Evolutionary conservation across 1,139 yeast species (phyloP).

Genomic region (Pichia kudriavzevii): DNA sequence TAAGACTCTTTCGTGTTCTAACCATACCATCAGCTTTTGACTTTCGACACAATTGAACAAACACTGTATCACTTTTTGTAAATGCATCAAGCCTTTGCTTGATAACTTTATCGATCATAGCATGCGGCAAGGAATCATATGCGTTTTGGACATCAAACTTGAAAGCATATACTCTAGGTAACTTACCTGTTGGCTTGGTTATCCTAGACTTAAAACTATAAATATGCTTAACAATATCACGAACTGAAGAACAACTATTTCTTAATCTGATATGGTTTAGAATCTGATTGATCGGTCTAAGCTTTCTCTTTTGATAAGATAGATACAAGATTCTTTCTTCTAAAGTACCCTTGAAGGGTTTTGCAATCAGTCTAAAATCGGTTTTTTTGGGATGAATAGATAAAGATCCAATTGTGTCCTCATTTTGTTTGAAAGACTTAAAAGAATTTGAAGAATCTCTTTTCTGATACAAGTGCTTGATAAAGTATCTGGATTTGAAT

Average conservation of each 20-base stretch:
- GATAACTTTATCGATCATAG: slow-evolving; percentile 33
- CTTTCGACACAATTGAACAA: slow-evolving; percentile 12
- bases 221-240: slow-evolving; percentile 30
- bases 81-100: slow-evolving; percentile 19
- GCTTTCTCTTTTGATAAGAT: slow-evolving; percentile 25
- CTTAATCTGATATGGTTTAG: slow-evolving; percentile 15
- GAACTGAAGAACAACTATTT: slow-evolving; percentile 27
- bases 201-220: slow-evolving; percentile 27
- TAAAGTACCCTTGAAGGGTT: slow-evolving; percentile 35
- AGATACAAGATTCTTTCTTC: slow-evolving; percentile 27
- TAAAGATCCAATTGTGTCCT: slow-evolving; percentile 22
- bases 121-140: slow-evolving; percentile 65
- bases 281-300: slow-evolving; percentile 32
- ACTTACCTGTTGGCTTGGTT: slow-evolving; percentile 12
- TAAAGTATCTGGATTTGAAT: slow-evolving; percentile 37
- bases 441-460: slow-evolving; percentile 20
- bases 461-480: slow-evolving; percentile 26
- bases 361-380: slow-evolving; percentile 54
- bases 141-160: slow-evolving; percentile 78
- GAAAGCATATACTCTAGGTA: slow-evolving; percentile 43
- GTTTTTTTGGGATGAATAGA: slow-evolving; percentile 48
- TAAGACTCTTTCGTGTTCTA: slow-evolving; percentile 1
- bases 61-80: slow-evolving; percentile 9
- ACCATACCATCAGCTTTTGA: slow-evolving; percentile 3
- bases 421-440: slow-evolving; percentile 17